Evolutionary conservation across 306 rosid genomes (phyloP), one percentile per base, ranked within the genome.

Genomic region (Luffa acutangula): DNA sequence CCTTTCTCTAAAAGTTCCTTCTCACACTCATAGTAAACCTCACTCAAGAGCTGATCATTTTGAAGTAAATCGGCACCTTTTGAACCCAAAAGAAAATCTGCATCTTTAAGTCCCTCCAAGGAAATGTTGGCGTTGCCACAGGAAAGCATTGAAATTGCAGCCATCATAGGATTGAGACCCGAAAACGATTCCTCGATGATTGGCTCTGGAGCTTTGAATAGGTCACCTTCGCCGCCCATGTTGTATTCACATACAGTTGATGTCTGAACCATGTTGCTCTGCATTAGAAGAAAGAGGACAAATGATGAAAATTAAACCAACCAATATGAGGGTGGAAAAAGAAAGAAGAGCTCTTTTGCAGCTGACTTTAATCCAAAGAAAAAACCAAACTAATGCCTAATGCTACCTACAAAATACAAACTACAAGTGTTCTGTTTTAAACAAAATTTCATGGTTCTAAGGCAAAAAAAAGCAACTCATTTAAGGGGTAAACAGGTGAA

Each of bases 161-260:
- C 92, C 45, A 89, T 78, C 91, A 95, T 81, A 63, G 89, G 93
- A 89, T 91, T 90, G 39, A 88, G 75, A 82, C 88, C 84, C 80
- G 83, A 69, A 49, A 78, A 54, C 2, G 89, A 86, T 57, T 95
- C 99, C 85, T 90, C 97, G 13, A 91, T 75, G 53, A 95, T 88
- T 0, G 88, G 96, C 83, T 93, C 96, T 0, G 99, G 99, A 62
- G 99, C 99, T 83, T 91, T 91, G 85, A 96, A 96, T 53, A 96
- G 89, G 84, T 96, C 99, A 45, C 99, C 97, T 79, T 96, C 98
- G 56, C 87, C 96, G 73, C 93, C 97, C 86, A 89, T 83, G 86
- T 93, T 97, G 83, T 89, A 95, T 62, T 96, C 98, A 4, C 85
- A 88, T 78, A 96, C 87, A 80, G 81, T 86, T 79, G 93, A 91